These are phyloP conservation scores for Eragrostis nindensis DNA, from an alignment of 176 grass and related monocot genomes.

Conservation along the genomic window DNA sequence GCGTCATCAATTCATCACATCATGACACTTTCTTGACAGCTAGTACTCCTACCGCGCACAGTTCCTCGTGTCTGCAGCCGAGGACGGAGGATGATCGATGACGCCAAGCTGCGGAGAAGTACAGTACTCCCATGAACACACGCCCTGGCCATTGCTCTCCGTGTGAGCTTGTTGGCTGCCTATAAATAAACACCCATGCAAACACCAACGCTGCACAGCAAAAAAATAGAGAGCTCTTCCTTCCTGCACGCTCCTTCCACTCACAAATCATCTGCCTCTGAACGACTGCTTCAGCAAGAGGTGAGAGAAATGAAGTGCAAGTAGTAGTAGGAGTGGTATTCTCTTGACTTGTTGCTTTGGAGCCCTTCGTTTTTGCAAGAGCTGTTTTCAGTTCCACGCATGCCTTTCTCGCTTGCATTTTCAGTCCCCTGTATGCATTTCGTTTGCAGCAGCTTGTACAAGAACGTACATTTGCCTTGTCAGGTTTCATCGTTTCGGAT, in stretches of 20 bases:
- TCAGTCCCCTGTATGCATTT: too few species aligned
- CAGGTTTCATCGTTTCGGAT: too few species aligned
- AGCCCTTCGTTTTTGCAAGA: neutral
- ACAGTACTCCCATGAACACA: too few species aligned
- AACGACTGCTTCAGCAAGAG: neutral
- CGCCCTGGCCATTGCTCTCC: too few species aligned
- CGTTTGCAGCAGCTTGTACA: too few species aligned
- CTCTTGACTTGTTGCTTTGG: too few species aligned
- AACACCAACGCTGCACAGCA: neutral
- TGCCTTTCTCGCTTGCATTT: too few species aligned
- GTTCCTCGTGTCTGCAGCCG: constrained; percentile 21
- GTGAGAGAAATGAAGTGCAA: neutral
- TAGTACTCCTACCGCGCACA: neutral
- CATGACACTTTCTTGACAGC: constrained; percentile 36
- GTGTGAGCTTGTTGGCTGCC: neutral
- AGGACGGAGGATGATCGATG: neutral
- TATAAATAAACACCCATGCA: constrained; percentile 2
- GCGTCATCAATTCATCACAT: constrained; percentile 57
- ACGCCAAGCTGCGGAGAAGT: too few species aligned
- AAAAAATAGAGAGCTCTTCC: neutral
- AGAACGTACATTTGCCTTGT: too few species aligned
- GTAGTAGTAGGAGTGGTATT: neutral
- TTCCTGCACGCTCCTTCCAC: neutral
- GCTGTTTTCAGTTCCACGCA: too few species aligned
- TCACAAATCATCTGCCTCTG: neutral